Conservation (phyloP, 164 flowering plant genomes). For the Magnolia kwangsiensis region DNA sequence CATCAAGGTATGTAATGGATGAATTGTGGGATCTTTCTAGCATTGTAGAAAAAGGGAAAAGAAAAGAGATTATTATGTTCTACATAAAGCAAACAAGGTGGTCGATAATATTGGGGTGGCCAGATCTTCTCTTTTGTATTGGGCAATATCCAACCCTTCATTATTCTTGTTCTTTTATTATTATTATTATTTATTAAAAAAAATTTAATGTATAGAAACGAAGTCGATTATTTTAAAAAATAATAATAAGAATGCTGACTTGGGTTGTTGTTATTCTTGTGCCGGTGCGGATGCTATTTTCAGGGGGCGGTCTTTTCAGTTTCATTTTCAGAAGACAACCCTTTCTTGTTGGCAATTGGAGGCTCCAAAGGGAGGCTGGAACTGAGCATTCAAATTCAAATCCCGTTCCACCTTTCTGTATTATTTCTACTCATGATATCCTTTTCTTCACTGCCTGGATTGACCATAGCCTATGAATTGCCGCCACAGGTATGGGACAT, state of each 20-base stretch:
- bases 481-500: constrained; percentile 57
- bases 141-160: too few relatives aligned
- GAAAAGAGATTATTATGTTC: too few relatives aligned
- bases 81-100: too few relatives aligned
- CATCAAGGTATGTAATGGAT: too few relatives aligned
- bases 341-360: constrained; percentile 77
- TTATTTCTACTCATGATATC: neutral
- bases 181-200: too few relatives aligned
- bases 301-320: constrained; percentile 76
- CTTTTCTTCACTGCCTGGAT: neutral
- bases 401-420: neutral
- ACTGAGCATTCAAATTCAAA: constrained; percentile 33
- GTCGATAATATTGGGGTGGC: too few relatives aligned
- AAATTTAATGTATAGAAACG: neutral
- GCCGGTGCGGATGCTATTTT: constrained; percentile 3
- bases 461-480: neutral
- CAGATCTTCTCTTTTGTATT: too few relatives aligned
- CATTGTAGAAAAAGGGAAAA: too few relatives aligned
- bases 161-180: neutral
- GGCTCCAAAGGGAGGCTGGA: constrained; percentile 78
- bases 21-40: too few relatives aligned
- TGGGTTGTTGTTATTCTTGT: neutral
- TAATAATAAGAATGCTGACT: neutral
- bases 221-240: too few relatives aligned
- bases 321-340: constrained; percentile 71